Evolutionary conservation across 768 basidiomycete genomes (phyloP).

Genomic region (Auricularia sp.): DNA sequence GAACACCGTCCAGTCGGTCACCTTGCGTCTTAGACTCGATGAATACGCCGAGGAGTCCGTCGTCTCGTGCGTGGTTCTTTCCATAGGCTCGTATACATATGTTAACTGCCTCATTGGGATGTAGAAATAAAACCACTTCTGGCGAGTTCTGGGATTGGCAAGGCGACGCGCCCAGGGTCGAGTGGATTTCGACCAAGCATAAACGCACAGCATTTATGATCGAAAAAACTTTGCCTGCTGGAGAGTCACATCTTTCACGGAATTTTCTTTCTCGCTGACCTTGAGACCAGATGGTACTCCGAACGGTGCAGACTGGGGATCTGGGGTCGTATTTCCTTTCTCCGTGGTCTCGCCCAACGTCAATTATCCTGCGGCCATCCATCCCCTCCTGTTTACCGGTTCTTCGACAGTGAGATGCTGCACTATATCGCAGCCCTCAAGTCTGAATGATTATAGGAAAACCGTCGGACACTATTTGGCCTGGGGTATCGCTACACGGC

Average conservation of each 20-base stretch:
- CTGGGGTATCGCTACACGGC: not conserved
- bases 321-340: not conserved
- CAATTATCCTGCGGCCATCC: not conserved
- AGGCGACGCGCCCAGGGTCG: not conserved
- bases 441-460: not conserved
- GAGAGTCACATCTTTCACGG: too few species aligned
- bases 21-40: not conserved
- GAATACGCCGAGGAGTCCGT: not conserved
- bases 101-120: not conserved
- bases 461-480: not conserved
- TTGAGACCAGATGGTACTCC: not conserved
- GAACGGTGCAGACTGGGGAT: not conserved
- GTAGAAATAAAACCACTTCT: not conserved
- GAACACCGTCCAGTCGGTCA: not conserved
- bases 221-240: not conserved
- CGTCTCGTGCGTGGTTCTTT: not conserved
- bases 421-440: not conserved
- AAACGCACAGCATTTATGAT: not conserved
- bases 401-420: not conserved
- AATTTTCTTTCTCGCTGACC: not conserved
- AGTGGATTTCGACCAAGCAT: not conserved
- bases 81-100: too few species aligned
- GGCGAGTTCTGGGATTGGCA: not conserved
- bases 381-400: not conserved
- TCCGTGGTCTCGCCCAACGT: not conserved